Evolutionary conservation across 345 rosid species (phyloP), one percentile per base, ranked within the genome.

Genomic region (Draba incana): DNA sequence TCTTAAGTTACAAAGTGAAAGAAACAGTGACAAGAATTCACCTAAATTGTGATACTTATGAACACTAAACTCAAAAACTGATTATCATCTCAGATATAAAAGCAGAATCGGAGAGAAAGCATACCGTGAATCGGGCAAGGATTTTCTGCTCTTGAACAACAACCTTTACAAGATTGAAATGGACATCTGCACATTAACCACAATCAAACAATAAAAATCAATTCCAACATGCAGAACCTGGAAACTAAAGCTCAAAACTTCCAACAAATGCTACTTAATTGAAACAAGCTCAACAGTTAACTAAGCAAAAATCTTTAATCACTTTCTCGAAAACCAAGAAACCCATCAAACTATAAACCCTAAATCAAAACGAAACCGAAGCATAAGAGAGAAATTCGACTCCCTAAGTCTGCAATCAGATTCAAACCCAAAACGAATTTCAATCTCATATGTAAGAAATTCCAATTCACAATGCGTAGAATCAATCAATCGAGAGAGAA

Each of bases 61-160:
- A 64, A 28, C 51, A 63, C 8, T 54, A 15, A 38, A 38, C 57
- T 3, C 56, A 35, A 25, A 35, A 63, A 3, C 20, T 61, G 54
- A 31, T 31, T 31, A 31, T 31, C 4, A 31, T 31, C 35, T 31
- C 35, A 31, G 4, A 28, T 28, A 30, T 30, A 5, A 30, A 31
- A 52, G 48, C 39, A 61, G 55, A 62, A 14, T 44, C 8, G 3
- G 3, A 0, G 33, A 2, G 3, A 11, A 31, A 62, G 15, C 75
- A 58, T 88, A 94, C 99, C 99, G 35, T 94, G 99, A 78, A 94
- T 94, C 33, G 82, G 85, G 72, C 99, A 94, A 5, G 96, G 98
- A 68, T 94, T 94, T 75, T 92, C 95, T 2, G 99, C 96, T 82
- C 84, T 88, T 27, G 93, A 84, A 56, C 99, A 94, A 65, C 99